phyloP scores from a whole-genome alignment of 2,329 filamentous ascomycete genomes.

The Thielaviopsis populi region DNA sequence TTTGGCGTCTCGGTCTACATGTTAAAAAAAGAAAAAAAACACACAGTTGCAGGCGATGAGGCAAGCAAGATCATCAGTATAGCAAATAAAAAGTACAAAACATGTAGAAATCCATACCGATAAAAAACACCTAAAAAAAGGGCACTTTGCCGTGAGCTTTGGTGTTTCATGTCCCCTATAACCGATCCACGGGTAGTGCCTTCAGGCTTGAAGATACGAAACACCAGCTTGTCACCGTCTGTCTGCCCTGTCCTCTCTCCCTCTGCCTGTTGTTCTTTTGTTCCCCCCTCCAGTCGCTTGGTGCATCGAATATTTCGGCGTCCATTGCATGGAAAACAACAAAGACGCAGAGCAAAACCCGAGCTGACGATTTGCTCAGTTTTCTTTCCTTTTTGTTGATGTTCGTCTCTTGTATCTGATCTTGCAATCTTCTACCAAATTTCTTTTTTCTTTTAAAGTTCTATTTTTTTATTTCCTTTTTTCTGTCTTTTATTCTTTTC shows the following conservation, averaged over 20 bases:
- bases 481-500: background rate
- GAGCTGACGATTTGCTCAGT: background rate
- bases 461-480: background rate
- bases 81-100: background rate
- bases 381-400: background rate
- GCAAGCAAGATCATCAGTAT: background rate
- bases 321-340: too few relatives aligned
- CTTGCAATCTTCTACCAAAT: background rate
- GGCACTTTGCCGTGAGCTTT: conserved; percentile 6
- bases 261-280: background rate
- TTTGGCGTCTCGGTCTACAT: background rate
- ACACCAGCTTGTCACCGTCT: conserved; percentile 4
- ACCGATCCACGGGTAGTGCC: conserved; percentile 3
- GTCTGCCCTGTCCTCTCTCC: background rate
- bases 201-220: conserved; percentile 6
- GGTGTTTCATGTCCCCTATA: conserved; percentile 12
- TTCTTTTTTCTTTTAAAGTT: background rate
- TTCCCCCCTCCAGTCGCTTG: background rate
- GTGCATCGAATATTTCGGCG: background rate
- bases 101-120: too few relatives aligned
- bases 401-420: background rate
- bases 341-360: background rate
- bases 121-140: background rate
- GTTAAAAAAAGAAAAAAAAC: background rate
- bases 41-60: background rate